Conservation (phyloP, 2,329 filamentous ascomycete genomes). For the Teratosphaeria pseudoeucalypti region DNA sequence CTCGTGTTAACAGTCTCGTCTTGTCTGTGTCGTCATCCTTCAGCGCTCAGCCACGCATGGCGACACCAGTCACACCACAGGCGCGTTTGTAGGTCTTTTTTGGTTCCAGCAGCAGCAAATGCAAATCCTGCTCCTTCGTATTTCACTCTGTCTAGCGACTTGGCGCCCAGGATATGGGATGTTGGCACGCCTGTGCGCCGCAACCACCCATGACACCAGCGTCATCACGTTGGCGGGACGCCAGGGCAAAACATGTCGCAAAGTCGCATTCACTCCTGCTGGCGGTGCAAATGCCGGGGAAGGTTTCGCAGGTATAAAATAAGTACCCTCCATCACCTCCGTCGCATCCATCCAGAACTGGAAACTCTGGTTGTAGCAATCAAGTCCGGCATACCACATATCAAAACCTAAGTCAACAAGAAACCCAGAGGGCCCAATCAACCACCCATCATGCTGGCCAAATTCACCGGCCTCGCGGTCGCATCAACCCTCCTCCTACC, state of each 20-base stretch:
- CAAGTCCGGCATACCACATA: not conserved
- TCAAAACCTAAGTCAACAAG: not conserved
- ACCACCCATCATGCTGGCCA: not conserved
- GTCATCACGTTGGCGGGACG: not conserved
- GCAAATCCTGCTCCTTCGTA: not conserved
- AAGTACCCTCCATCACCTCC: not conserved
- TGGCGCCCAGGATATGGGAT: not conserved
- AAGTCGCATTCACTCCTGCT: not conserved
- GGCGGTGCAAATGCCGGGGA: not conserved
- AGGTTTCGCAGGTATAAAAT: not conserved
- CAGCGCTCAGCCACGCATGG: not conserved
- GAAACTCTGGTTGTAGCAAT: not conserved
- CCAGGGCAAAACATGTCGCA: not conserved
- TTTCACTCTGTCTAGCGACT: not conserved
- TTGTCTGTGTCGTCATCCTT: not conserved
- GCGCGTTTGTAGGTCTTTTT: no score
- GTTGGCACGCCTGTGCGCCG: not conserved
- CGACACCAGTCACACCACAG: no score
- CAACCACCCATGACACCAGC: not conserved
- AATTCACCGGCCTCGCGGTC: not conserved
- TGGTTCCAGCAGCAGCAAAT: not conserved
- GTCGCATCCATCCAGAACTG: not conserved
- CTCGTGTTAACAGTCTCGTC: not conserved
- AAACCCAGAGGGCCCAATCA: not conserved
- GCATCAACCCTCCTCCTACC: not conserved